These are phyloP conservation scores for Rutstroemia sp. DNA, from an alignment of 2,329 filamentous ascomycete genomes.

Conservation along the genomic window DNA sequence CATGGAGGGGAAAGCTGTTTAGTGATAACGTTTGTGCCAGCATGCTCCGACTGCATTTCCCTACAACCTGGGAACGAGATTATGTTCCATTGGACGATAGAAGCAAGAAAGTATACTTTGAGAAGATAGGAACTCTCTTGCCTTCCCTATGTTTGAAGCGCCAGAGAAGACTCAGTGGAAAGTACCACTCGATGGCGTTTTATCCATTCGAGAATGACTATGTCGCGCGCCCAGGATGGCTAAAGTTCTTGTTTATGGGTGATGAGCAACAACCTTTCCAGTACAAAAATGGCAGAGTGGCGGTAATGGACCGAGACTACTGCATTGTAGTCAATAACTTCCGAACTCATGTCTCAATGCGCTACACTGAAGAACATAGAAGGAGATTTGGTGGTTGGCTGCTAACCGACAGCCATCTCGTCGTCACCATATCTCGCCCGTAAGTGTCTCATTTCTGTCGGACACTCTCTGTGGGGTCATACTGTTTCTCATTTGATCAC, in stretches of 20 bases:
- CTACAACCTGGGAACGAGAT: background rate
- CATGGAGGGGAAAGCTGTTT: conserved; percentile 20
- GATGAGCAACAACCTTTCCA: background rate
- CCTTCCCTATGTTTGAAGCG: background rate
- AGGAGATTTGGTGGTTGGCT: background rate
- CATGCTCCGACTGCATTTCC: conserved; percentile 17
- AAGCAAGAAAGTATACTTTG: background rate
- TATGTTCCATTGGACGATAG: background rate
- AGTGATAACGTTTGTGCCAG: conserved; percentile 12
- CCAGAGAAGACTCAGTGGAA: background rate
- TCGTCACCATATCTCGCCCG: too few species aligned
- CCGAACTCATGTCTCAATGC: background rate
- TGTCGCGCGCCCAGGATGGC: background rate
- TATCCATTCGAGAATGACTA: background rate
- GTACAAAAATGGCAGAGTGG: conserved; percentile 2
- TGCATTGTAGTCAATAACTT: background rate
- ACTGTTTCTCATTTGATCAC: too few species aligned
- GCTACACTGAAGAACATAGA: conserved; percentile 1
- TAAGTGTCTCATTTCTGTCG: background rate
- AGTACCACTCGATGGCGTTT: background rate
- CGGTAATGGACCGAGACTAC: background rate
- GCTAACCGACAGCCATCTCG: conserved; percentile 1
- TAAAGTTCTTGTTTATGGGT: background rate
- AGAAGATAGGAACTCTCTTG: background rate
- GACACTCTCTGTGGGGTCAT: background rate